phyloP scores from a whole-genome alignment of 768 basidiomycete species.

The Sporobolomyces phaffii region DNA sequence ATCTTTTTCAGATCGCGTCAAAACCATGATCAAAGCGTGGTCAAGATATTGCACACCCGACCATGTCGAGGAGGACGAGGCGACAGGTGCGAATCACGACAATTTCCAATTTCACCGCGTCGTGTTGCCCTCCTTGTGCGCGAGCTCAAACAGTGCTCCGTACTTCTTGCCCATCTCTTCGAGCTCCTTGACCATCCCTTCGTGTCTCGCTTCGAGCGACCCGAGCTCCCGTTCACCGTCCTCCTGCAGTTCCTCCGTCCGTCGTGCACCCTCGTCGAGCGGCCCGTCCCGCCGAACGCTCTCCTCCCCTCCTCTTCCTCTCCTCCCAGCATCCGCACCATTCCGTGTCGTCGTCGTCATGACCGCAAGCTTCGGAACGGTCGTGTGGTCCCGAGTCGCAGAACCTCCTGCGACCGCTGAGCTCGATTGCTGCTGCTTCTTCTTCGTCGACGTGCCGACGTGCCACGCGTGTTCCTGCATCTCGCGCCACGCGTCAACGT shows the following conservation, averaged over 20 bases:
- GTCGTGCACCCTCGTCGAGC: not conserved
- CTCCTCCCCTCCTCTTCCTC: not conserved
- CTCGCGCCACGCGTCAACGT: conserved; percentile 36
- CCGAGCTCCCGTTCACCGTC: not conserved
- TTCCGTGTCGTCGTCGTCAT: too few species aligned
- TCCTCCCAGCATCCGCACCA: too few species aligned
- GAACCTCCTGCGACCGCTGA: not conserved
- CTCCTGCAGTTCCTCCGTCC: not conserved
- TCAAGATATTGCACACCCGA: too few species aligned
- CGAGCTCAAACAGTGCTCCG: conserved; percentile 11
- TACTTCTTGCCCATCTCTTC: conserved; percentile 22
- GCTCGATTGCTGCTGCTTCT: not conserved
- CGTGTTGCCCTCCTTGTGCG: not conserved
- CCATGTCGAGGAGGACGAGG: too few species aligned
- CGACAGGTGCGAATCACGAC: too few species aligned
- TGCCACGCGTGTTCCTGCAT: conserved; percentile 39
- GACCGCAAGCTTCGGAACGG: too few species aligned
- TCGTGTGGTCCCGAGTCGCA: too few species aligned
- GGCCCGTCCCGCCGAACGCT: not conserved
- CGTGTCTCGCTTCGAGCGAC: conserved; percentile 17
- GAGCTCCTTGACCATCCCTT: conserved; percentile 12
- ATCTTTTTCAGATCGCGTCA: too few species aligned
- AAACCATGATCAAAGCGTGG: too few species aligned
- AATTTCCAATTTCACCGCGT: too few species aligned
- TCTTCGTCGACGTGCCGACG: conserved; percentile 21